phyloP scores from a whole-genome alignment of 257 asterid genomes.

The Salvia hispanica region DNA sequence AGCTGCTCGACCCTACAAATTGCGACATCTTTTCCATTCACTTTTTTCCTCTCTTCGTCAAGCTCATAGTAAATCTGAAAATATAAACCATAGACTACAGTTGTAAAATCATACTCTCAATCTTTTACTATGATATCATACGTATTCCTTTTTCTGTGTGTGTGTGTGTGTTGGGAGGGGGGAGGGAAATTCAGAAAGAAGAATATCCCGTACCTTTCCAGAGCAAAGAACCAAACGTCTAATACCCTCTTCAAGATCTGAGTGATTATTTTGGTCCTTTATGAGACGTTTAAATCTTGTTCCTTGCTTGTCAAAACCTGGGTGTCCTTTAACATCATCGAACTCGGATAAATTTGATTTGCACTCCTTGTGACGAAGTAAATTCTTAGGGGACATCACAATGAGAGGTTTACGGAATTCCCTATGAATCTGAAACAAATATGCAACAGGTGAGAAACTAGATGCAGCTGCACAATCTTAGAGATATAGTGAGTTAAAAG shows the following conservation, averaged over 20 bases:
- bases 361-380: conserved; percentile 97
- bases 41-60: conserved; percentile 77
- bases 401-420: conserved; percentile 97
- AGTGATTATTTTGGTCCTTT: conserved; percentile 83
- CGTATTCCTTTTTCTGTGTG: no score
- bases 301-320: conserved; percentile 98
- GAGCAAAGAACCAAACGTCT: conserved; percentile 92
- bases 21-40: conserved; percentile 69
- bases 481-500: conserved; percentile 14
- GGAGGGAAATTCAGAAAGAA: conserved; percentile 4
- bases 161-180: not conserved
- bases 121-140: no score
- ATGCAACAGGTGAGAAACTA: conserved; percentile 31
- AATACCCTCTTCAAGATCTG: conserved; percentile 90
- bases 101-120: not conserved
- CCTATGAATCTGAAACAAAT: conserved; percentile 68
- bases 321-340: conserved; percentile 95
- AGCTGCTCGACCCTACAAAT: conserved; percentile 98
- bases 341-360: conserved; percentile 91
- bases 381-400: conserved; percentile 95
- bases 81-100: not conserved
- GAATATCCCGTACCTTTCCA: conserved; percentile 65
- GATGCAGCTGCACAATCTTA: not conserved
- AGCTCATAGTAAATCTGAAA: conserved; percentile 84
- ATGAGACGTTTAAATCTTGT: conserved; percentile 96